Evolutionary conservation across 495 filamentous ascomycete species (phyloP).

Genomic region (Staphylotrichum tortipilum): DNA sequence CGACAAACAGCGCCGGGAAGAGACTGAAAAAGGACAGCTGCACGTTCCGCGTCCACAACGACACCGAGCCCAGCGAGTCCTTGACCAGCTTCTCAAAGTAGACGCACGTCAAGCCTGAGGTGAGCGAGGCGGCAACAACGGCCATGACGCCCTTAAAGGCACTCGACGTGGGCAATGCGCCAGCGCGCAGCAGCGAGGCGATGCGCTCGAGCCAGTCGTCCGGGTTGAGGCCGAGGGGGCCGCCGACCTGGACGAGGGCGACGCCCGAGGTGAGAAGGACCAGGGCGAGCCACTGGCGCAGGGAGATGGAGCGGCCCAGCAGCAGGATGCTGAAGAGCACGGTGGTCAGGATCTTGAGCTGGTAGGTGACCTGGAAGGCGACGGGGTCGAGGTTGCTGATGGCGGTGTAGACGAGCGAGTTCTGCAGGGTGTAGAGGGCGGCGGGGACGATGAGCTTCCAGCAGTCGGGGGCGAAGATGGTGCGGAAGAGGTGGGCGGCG

Average conservation of each 20-base stretch:
- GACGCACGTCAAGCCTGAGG: slow-evolving; percentile 57
- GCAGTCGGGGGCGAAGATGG: slow-evolving; percentile 60
- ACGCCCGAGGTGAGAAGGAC: slow-evolving; percentile 55
- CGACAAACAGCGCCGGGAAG: slow-evolving; percentile 62
- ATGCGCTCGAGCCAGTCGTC: slow-evolving; percentile 41
- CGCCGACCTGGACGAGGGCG: slow-evolving; percentile 48
- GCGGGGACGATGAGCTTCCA: slow-evolving; percentile 70
- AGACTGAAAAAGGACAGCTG: slow-evolving; percentile 66
- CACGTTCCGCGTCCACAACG: slow-evolving; percentile 65
- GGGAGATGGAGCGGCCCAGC: slow-evolving; percentile 44
- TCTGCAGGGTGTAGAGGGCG: slow-evolving; percentile 59
- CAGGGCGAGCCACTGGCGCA: slow-evolving; percentile 55
- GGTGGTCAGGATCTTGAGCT: slow-evolving; percentile 62
- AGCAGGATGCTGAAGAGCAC: slow-evolving; percentile 58
- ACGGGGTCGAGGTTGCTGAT: slow-evolving; percentile 63
- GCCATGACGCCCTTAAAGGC: slow-evolving; percentile 49
- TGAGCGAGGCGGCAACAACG: slow-evolving; percentile 50
- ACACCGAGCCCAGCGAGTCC: slow-evolving; percentile 48
- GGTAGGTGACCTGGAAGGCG: slow-evolving; percentile 63
- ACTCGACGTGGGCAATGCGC: slow-evolving; percentile 23
- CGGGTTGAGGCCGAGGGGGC: slow-evolving; percentile 43
- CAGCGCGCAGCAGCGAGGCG: slow-evolving; percentile 27
- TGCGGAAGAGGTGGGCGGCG: slow-evolving; percentile 44
- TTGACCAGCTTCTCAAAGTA: slow-evolving; percentile 69
- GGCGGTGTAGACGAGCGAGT: slow-evolving; percentile 61